Percentiles rank a stretch among this genome's conserved stretches.
These are phyloP conservation scores for Apiotrichum akiyoshidainum DNA, from an alignment of 1,284 basidiomycete genomes.

Conservation along the genomic window DNA sequence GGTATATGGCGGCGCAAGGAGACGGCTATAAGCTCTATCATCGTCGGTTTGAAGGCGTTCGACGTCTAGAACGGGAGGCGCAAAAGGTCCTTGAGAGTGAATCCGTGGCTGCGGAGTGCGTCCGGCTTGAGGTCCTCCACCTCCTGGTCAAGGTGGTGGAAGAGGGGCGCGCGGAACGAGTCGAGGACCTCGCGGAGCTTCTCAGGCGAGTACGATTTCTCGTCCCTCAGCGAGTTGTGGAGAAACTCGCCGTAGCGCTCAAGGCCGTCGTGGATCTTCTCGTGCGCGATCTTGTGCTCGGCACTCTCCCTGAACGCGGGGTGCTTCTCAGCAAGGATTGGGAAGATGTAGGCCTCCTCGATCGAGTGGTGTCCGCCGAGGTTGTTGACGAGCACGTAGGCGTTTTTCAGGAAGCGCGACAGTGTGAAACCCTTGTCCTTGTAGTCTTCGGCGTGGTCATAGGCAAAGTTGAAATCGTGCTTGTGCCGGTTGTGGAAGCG, in stretches of 20 bases:
- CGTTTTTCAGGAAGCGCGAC: constrained; percentile 2
- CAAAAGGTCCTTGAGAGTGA: constrained; percentile 61
- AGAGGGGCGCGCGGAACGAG: constrained; percentile 61
- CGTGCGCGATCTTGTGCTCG: constrained; percentile 61
- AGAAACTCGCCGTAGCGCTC: constrained; percentile 57
- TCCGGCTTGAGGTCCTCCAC: constrained; percentile 62
- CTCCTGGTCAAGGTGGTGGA: constrained; percentile 66
- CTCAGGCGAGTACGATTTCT: constrained; percentile 59
- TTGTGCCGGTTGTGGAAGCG: constrained; percentile 12
- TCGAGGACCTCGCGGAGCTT: constrained; percentile 60
- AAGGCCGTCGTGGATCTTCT: constrained; percentile 63
- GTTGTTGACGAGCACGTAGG: constrained; percentile 39
- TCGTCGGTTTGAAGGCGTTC: no score
- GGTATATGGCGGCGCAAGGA: no score
- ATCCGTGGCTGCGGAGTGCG: constrained; percentile 62
- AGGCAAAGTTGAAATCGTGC: constrained; percentile 9
- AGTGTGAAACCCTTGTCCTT: constrained; percentile 5
- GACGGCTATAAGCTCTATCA: no score
- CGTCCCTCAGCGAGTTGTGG: constrained; percentile 55
- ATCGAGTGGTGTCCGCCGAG: constrained; percentile 66
- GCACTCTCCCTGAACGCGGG: constrained; percentile 56
- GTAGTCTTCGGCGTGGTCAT: constrained; percentile 12
- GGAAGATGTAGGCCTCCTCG: constrained; percentile 60
- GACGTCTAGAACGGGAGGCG: constrained; percentile 50
- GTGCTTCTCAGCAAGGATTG: constrained; percentile 61